phyloP scores from a whole-genome alignment of 257 asterid species.

The Plantago major region DNA sequence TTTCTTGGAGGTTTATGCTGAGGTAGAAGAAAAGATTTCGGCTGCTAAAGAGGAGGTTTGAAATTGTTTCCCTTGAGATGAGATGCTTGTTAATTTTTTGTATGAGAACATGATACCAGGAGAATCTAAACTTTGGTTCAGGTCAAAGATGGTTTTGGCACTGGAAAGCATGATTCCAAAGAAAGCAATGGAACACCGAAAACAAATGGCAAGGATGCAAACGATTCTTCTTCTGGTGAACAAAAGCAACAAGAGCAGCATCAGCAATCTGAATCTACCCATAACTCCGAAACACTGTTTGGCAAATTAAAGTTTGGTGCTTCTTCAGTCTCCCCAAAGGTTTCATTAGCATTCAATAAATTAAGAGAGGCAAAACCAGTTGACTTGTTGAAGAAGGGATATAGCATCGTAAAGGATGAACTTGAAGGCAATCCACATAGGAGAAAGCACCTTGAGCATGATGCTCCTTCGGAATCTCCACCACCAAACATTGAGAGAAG shows the following conservation, averaged over 20 bases:
- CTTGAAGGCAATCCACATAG: constrained; percentile 69
- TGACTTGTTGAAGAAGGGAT: constrained; percentile 81
- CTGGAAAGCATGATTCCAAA: constrained; percentile 62
- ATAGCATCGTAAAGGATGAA: constrained; percentile 69
- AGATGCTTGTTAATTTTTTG: background rate
- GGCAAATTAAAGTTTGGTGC: constrained; percentile 59
- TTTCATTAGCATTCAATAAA: constrained; percentile 60
- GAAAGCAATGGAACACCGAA: constrained; percentile 34
- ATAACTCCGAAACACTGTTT: constrained; percentile 50
- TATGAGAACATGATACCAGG: background rate
- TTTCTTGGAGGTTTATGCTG: constrained; percentile 60
- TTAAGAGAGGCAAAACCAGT: constrained; percentile 77
- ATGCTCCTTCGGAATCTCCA: constrained; percentile 36
- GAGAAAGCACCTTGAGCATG: constrained; percentile 75
- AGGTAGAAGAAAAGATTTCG: constrained; percentile 71
- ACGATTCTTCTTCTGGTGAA: constrained; percentile 40
- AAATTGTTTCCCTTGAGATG: constrained; percentile 17
- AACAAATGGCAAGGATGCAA: constrained; percentile 32
- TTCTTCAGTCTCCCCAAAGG: constrained; percentile 52
- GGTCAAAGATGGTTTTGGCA: constrained; percentile 73
- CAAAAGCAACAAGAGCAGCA: constrained; percentile 58
- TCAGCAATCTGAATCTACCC: constrained; percentile 49
- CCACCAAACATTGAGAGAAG: constrained; percentile 62
- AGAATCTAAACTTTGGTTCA: constrained; percentile 25
- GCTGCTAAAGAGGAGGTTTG: constrained; percentile 89